Evolutionary conservation across 2,329 filamentous ascomycete genomes (phyloP).

Genomic region (Fusarium mexicanum): DNA sequence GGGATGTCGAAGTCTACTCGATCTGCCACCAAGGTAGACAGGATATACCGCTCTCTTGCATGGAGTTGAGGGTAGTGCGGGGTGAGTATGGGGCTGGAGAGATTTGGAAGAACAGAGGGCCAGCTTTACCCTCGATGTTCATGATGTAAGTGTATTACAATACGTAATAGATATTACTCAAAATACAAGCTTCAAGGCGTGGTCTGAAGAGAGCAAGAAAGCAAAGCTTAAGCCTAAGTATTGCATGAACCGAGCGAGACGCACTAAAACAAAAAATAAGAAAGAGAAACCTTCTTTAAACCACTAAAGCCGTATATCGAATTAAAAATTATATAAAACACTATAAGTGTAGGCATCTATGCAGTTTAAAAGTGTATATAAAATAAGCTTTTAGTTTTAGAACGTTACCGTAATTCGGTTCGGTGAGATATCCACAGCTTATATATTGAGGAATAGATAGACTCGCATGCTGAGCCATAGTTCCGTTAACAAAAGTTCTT

Average conservation of each 20-base stretch:
- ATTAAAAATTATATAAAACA: accelerated
- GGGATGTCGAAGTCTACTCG: no score
- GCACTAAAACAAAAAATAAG: accelerated
- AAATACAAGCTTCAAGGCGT: accelerated
- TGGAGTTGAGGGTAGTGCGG: background rate
- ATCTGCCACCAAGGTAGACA: background rate
- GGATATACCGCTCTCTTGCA: background rate
- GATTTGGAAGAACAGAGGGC: background rate
- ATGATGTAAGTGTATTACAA: accelerated
- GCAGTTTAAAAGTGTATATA: accelerated
- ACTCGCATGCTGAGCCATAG: background rate
- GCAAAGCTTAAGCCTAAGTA: background rate
- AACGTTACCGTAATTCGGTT: accelerated
- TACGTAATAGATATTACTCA: background rate
- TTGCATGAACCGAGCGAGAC: accelerated
- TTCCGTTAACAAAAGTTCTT: background rate
- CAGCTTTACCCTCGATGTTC: accelerated
- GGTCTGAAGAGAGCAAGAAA: accelerated
- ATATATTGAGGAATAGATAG: background rate
- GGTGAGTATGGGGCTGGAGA: no score
- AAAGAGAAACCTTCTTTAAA: no score
- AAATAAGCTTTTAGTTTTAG: background rate
- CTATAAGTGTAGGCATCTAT: no score
- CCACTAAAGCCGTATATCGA: accelerated
- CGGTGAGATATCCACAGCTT: background rate